Evolutionary conservation across 75 land plant genomes (phyloP), one percentile per base, ranked within the genome.

Genomic region (Picea glauca): DNA sequence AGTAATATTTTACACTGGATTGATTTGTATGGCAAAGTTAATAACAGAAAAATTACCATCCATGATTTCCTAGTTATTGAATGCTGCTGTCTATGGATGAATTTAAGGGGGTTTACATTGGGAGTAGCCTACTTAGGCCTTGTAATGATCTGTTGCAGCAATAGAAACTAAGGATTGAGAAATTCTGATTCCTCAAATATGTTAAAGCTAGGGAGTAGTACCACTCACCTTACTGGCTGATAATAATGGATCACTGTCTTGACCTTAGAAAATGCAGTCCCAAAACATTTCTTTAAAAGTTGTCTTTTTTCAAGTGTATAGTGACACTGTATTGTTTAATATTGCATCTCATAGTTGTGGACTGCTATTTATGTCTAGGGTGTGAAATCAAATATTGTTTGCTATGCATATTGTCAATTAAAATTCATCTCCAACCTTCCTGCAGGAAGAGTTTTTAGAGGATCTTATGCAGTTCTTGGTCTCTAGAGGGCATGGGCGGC

Each of bases 391-490:
- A 23, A 1, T 50, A 50, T 50, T 50, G 50, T 43, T 70, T 70
- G 13, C 21, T 40, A 12, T 70, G 50, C 26, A n/a, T 43, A 46
- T 2, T 0, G 13, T 57, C 31, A 23, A 31, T n/a, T 77, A 70
- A 9, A 43, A 32, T n/a, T 70, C 38, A 11, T 75, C 1, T 38
- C 38, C 46, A 82, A 7, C 46, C 20, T 50, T 70, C 72, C 12
- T 82, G 40, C 87, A 98, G 99, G 99, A 90, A 33, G 99, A 98
- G 59, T 98, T 98, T 78, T 56, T 93, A 77, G 87, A 82, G 74
- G 99, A 98, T 89, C 86, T 98, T 7, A 90, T 95, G 87, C 89
- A 92, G 65, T 98, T 98, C 80, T 77, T 98, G 40, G 87, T 90
- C 18, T 90, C 91, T 62, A 87, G 98, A 57, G 99, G 99, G 23